Conservation (phyloP, 495 filamentous ascomycete genomes). For the Pseudoneurospora amorphoporcata region DNA sequence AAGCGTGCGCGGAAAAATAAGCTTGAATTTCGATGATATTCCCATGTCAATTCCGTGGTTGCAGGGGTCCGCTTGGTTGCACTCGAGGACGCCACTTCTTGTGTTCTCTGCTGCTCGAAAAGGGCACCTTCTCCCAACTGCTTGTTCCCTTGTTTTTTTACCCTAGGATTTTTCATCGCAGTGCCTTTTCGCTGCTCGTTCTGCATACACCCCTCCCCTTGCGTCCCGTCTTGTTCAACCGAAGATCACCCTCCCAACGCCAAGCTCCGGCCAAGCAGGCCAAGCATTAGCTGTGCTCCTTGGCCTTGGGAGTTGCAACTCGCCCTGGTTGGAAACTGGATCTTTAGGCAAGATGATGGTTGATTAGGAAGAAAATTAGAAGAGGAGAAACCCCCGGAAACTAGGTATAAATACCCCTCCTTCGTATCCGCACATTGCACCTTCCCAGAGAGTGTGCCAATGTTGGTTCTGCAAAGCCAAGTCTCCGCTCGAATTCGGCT, state of each 20-base stretch:
- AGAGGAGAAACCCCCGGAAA: too few species aligned
- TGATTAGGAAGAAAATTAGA: too few species aligned
- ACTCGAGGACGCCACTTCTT: background rate
- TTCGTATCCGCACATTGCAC: too few species aligned
- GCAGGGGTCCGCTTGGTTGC: slow-evolving; percentile 9
- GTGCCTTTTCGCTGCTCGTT: background rate
- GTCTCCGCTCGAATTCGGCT: background rate
- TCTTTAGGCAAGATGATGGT: too few species aligned
- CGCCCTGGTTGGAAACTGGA: too few species aligned
- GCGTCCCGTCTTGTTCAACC: background rate
- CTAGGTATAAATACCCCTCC: too few species aligned
- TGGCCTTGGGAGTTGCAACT: too few species aligned
- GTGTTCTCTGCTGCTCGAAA: background rate
- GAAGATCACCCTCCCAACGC: background rate
- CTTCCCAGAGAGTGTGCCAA: background rate
- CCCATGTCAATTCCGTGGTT: slow-evolving; percentile 17
- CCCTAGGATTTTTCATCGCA: background rate
- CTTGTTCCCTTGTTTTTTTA: background rate
- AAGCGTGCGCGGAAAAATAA: slow-evolving; percentile 19
- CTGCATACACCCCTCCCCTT: background rate
- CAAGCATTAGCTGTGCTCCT: background rate
- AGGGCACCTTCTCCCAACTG: background rate
- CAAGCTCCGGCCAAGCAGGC: background rate
- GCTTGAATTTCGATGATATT: slow-evolving; percentile 23
- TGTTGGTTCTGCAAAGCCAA: background rate